These are phyloP conservation scores for Penicillium digitatum DNA, from an alignment of 2,329 filamentous ascomycete species.

Conservation along the genomic window DNA sequence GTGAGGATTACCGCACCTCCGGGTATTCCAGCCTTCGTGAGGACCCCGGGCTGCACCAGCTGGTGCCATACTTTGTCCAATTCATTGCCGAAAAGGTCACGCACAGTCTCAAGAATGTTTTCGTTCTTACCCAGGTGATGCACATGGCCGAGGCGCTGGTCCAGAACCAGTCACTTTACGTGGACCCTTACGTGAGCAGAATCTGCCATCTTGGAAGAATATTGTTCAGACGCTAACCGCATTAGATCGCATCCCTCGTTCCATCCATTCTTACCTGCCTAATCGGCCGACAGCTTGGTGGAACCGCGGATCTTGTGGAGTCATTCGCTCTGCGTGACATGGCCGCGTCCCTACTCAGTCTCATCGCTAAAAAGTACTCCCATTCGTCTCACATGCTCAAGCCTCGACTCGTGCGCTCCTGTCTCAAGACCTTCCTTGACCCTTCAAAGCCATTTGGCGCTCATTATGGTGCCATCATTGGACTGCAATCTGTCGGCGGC, in stretches of 20 bases:
- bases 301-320: slow-evolving; percentile 47
- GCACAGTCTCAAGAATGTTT: slow-evolving; percentile 84
- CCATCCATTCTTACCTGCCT: slow-evolving; percentile 89
- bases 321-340: slow-evolving; percentile 81
- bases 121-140: slow-evolving; percentile 88
- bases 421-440: slow-evolving; percentile 86
- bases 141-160: slow-evolving; percentile 80
- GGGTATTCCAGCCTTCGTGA: slow-evolving; percentile 80
- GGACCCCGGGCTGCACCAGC: slow-evolving; percentile 89
- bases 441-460: slow-evolving; percentile 75
- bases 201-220: not conserved
- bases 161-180: slow-evolving; percentile 74
- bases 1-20: slow-evolving; percentile 79
- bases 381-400: slow-evolving; percentile 76
- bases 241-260: slow-evolving; percentile 62
- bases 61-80: slow-evolving; percentile 93
- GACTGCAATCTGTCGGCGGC: slow-evolving; percentile 73
- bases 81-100: slow-evolving; percentile 96
- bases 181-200: slow-evolving; percentile 58
- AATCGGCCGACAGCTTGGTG: slow-evolving; percentile 74
- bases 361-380: slow-evolving; percentile 76
- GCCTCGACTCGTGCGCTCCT: slow-evolving; percentile 85
- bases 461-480: slow-evolving; percentile 83
- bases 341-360: slow-evolving; percentile 73
- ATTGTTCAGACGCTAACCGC: slow-evolving; percentile 16